Evolutionary conservation across 192 early-diverging fungal species (phyloP).

Genomic region (Phycomyces nitens): DNA sequence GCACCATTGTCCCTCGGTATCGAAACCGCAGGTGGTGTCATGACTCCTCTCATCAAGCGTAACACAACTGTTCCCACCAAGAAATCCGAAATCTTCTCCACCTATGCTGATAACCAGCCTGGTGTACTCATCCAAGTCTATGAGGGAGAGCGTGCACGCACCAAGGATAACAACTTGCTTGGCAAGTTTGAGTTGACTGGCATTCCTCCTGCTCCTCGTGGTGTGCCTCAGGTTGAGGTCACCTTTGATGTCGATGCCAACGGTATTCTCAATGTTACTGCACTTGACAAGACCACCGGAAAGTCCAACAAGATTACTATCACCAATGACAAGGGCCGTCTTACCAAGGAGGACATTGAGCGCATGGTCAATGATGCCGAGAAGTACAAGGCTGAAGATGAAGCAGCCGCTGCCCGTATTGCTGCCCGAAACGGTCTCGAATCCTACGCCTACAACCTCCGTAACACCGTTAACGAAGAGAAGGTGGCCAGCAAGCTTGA

Average conservation of each 20-base stretch:
- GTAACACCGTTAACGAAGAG: slow-evolving; percentile 80
- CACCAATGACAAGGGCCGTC: slow-evolving; percentile 98
- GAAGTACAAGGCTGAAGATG: slow-evolving; percentile 88
- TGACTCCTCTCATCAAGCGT: slow-evolving; percentile 91
- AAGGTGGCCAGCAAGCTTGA: slow-evolving; percentile 74
- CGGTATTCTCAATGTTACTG: slow-evolving; percentile 95
- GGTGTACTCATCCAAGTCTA: slow-evolving; percentile 96
- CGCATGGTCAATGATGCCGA: slow-evolving; percentile 93
- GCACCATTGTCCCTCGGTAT: slow-evolving; percentile 96
- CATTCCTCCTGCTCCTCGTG: slow-evolving; percentile 95
- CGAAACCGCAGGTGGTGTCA: slow-evolving; percentile 96
- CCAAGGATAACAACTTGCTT: slow-evolving; percentile 98
- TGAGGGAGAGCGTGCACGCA: slow-evolving; percentile 96
- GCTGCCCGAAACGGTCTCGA: slow-evolving; percentile 93
- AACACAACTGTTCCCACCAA: slow-evolving; percentile 99
- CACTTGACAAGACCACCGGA: slow-evolving; percentile 93
- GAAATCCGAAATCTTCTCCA: slow-evolving; percentile 97
- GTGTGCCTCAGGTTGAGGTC: slow-evolving; percentile 97
- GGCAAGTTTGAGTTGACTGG: slow-evolving; percentile 98
- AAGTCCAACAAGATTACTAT: slow-evolving; percentile 97
- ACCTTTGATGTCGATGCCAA: slow-evolving; percentile 97
- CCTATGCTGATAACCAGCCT: slow-evolving; percentile 97
- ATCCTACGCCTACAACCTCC: slow-evolving; percentile 96
- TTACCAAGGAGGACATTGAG: slow-evolving; percentile 98
- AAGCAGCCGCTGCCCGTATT: slow-evolving; percentile 83